Evolutionary conservation across 495 filamentous ascomycete species (phyloP).

Genomic region (Aspergillus wentii): DNA sequence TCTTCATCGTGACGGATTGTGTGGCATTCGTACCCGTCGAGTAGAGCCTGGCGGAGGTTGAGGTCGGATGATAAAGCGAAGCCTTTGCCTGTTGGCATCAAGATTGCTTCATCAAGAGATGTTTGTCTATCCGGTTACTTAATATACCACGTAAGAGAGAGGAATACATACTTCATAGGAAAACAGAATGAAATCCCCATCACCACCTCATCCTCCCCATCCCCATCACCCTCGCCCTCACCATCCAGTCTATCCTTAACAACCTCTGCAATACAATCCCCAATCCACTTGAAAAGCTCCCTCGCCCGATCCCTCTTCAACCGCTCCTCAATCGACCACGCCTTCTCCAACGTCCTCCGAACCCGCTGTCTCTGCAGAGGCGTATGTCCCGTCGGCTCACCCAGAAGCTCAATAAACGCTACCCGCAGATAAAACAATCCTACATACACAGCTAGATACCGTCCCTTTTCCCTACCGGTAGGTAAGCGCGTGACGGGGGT

Average conservation of each 20-base stretch:
- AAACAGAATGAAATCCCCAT: constrained; percentile 78
- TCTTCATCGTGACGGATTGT: constrained; percentile 24
- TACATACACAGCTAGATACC: constrained; percentile 67
- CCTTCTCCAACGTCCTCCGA: constrained; percentile 55
- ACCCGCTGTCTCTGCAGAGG: constrained; percentile 31
- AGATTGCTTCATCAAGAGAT: constrained; percentile 60
- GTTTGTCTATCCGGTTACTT: constrained; percentile 48
- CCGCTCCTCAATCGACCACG: constrained; percentile 69
- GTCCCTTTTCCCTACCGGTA: constrained; percentile 52
- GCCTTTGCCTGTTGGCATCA: constrained; percentile 78
- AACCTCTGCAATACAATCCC: constrained; percentile 63
- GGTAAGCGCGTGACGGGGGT: constrained; percentile 68
- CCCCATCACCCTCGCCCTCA: too few species aligned
- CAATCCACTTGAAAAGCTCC: constrained; percentile 72
- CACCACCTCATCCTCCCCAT: too few species aligned
- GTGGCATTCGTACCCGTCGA: constrained; percentile 57
- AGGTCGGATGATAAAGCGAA: constrained; percentile 64
- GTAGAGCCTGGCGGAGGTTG: constrained; percentile 61
- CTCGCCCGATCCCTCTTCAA: constrained; percentile 63
- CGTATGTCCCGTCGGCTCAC: constrained; percentile 16
- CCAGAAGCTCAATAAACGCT: constrained; percentile 63
- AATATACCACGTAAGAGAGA: background rate
- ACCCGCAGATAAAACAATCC: constrained; percentile 72
- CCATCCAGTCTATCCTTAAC: constrained; percentile 45
- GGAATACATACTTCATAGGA: constrained; percentile 61